A percentile compares a stretch with the other conserved stretches of the same genome.
Conservation (phyloP, 768 basidiomycete genomes). For the Basidioascus undulatus region DNA sequence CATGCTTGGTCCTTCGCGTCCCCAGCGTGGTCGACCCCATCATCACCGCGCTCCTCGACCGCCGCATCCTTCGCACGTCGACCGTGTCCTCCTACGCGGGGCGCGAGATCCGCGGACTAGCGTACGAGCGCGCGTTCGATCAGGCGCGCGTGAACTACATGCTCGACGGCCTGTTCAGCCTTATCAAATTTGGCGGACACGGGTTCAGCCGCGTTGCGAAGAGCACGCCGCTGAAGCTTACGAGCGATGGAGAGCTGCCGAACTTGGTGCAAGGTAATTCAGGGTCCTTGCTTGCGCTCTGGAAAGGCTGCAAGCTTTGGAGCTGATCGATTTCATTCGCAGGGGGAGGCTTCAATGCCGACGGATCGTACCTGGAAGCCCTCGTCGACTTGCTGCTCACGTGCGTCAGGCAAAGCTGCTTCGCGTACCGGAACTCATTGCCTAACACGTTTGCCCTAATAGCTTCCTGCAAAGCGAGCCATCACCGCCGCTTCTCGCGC, state of each 20-base stretch:
- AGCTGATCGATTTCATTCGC: neutral
- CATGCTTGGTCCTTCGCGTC: neutral
- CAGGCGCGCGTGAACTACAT: constrained; percentile 46
- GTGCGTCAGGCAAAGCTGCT: too few relatives aligned
- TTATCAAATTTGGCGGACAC: constrained; percentile 71
- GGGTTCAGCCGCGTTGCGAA: constrained; percentile 57
- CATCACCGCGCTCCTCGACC: constrained; percentile 48
- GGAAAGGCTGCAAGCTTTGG: neutral
- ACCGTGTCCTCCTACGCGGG: constrained; percentile 32
- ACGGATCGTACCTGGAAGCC: constrained; percentile 41
- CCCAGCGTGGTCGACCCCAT: constrained; percentile 72
- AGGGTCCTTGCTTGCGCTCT: neutral
- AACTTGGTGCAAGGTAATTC: constrained; percentile 28
- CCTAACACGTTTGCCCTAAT: constrained; percentile 4
- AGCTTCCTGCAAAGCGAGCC: constrained; percentile 67
- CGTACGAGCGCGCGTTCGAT: constrained; percentile 54
- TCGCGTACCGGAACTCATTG: too few relatives aligned
- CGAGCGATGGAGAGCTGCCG: constrained; percentile 36
- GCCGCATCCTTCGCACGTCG: constrained; percentile 31
- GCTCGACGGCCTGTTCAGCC: constrained; percentile 47
- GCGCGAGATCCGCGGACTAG: constrained; percentile 38
- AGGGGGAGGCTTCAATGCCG: too few relatives aligned
- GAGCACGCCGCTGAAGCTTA: constrained; percentile 35
- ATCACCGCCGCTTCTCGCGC: constrained; percentile 22
- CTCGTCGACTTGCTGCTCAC: constrained; percentile 46